Evolutionary conservation across 2,329 filamentous ascomycete genomes (phyloP).

Genomic region (Epichloe hybrida): DNA sequence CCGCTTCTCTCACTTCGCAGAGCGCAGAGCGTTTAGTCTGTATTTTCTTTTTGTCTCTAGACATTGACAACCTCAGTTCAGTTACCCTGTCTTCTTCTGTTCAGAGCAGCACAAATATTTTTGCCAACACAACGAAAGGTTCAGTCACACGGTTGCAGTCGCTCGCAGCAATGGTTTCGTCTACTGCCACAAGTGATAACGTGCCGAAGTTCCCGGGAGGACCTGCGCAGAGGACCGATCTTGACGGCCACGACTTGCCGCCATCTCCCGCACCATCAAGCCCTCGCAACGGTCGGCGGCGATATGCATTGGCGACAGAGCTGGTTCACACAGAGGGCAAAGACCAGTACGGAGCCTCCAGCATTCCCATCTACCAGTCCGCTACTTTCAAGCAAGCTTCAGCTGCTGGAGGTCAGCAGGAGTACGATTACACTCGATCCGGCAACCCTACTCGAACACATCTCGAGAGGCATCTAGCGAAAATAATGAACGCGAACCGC

Average conservation of each 20-base stretch:
- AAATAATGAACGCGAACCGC: slow-evolving; percentile 94
- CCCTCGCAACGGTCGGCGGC: slow-evolving; percentile 63
- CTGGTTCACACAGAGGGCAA: slow-evolving; percentile 90
- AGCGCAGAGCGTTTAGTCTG: no score
- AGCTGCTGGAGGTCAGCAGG: slow-evolving; percentile 60
- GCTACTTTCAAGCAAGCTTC: slow-evolving; percentile 95
- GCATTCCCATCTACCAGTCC: slow-evolving; percentile 94
- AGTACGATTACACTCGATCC: slow-evolving; percentile 97
- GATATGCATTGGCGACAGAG: slow-evolving; percentile 91
- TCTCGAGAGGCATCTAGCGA: slow-evolving; percentile 89
- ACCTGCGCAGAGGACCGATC: slow-evolving; percentile 47
- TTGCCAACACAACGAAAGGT: not conserved
- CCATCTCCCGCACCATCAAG: slow-evolving; percentile 89
- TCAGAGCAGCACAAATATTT: no score
- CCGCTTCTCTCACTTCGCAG: no score
- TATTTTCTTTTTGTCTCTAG: no score
- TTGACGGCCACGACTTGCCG: slow-evolving; percentile 73
- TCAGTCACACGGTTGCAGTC: not conserved
- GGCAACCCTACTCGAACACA: slow-evolving; percentile 95
- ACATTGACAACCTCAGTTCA: no score
- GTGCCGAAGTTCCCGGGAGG: not conserved
- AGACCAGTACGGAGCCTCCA: slow-evolving; percentile 95
- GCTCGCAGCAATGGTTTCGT: slow-evolving; percentile 1
- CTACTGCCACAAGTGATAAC: not conserved
- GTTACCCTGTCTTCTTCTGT: no score